Conservation (phyloP, 1,139 yeast genomes). For the Taiozyma sp. region DNA sequence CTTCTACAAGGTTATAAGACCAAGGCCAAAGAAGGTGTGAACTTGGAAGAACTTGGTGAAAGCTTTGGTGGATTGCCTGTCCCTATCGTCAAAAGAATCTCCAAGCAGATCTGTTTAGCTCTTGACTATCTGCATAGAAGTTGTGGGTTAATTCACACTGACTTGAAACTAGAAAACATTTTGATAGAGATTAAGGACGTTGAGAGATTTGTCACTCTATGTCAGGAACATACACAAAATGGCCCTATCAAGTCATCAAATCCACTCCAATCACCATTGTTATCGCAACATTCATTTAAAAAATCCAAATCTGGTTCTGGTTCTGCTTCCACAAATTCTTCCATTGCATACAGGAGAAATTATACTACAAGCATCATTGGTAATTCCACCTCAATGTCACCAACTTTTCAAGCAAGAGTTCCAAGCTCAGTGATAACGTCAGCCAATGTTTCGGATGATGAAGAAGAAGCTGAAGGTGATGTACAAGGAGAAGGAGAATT, state of each 20-base stretch:
- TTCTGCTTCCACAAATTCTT: too few species aligned
- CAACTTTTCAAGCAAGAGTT: constrained; percentile 2
- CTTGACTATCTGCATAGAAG: constrained; percentile 77
- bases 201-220: constrained; percentile 53
- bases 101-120: constrained; percentile 72
- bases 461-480: constrained; percentile 5
- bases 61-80: constrained; percentile 64
- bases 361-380: constrained; percentile 1
- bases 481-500: too few species aligned
- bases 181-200: constrained; percentile 76
- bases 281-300: constrained; percentile 1
- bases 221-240: background rate
- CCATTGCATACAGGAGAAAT: background rate
- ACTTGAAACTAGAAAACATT: constrained; percentile 87
- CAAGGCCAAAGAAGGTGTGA: background rate
- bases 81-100: constrained; percentile 71
- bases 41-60: constrained; percentile 9
- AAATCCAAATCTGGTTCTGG: background rate
- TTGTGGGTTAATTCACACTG: constrained; percentile 92
- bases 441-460: constrained; percentile 19
- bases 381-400: constrained; percentile 6
- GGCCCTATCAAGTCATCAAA: constrained; percentile 28
- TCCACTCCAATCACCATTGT: constrained; percentile 34
- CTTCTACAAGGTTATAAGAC: constrained; percentile 59
- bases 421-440: constrained; percentile 4